Evolutionary conservation across 768 basidiomycete genomes (phyloP).

Genomic region (Suillus luteus): DNA sequence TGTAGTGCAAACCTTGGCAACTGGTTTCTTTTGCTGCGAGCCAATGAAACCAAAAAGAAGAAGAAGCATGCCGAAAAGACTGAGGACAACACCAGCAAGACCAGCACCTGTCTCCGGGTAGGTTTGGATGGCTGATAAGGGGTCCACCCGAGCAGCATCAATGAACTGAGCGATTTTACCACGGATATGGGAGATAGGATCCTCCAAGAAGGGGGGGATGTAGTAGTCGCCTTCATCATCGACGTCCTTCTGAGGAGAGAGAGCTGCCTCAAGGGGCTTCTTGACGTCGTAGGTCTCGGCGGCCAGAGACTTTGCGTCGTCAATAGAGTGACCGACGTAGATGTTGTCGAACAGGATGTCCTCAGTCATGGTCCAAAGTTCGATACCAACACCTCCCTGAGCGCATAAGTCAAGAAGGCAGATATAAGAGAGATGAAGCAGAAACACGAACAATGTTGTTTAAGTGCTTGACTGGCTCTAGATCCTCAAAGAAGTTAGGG

Average conservation of each 20-base stretch:
- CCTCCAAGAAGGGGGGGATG: conserved; percentile 57
- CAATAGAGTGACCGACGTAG: conserved; percentile 87
- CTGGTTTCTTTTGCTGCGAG: conserved; percentile 67
- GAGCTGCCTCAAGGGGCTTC: conserved; percentile 74
- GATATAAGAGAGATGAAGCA: not conserved
- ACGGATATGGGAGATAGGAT: conserved; percentile 57
- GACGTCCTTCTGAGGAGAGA: conserved; percentile 42
- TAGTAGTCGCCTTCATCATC: conserved; percentile 50
- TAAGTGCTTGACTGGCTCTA: conserved; percentile 76
- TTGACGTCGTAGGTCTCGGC: conserved; percentile 91
- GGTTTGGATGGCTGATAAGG: conserved; percentile 79
- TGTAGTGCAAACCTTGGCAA: conserved; percentile 55
- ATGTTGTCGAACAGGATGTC: conserved; percentile 93
- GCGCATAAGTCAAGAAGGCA: conserved; percentile 7
- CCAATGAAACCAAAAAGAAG: conserved; percentile 79
- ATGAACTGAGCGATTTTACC: conserved; percentile 78
- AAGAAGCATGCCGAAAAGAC: conserved; percentile 84
- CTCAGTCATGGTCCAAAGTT: conserved; percentile 99
- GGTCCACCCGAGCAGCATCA: conserved; percentile 73
- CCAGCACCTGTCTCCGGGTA: conserved; percentile 87
- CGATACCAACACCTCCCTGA: conserved; percentile 92
- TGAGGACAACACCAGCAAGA: conserved; percentile 71
- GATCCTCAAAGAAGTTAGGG: conserved; percentile 90
- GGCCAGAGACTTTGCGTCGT: conserved; percentile 83
- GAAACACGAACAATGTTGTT: conserved; percentile 71